Percentiles rank a stretch among this genome's conserved stretches.
Conservation (phyloP, 192 early-diverging fungal genomes). For the Dissophora ornata region DNA sequence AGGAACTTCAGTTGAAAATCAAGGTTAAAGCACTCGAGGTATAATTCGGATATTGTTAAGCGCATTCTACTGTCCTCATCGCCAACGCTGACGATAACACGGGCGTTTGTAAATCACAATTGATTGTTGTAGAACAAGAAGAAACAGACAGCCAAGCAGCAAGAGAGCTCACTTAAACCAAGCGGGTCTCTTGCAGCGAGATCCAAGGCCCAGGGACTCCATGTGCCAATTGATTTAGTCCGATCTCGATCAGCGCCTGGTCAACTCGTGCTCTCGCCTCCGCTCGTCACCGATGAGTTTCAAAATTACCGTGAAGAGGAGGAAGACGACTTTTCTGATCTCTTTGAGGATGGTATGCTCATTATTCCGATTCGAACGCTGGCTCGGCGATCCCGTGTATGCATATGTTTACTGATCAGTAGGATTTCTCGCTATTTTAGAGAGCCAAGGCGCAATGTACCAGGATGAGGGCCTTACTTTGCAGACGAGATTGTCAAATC, state of each 20-base stretch:
- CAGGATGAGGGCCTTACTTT: slow-evolving; percentile 43
- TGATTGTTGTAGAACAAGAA: slow-evolving; percentile 1
- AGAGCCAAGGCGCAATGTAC: slow-evolving; percentile 21
- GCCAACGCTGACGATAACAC: too few relatives aligned
- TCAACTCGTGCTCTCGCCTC: slow-evolving; percentile 28
- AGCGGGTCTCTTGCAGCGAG: slow-evolving; percentile 40
- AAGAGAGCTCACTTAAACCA: slow-evolving; percentile 7
- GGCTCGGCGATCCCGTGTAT: too few relatives aligned
- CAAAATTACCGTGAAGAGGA: slow-evolving; percentile 38
- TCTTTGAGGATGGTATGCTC: slow-evolving; percentile 28
- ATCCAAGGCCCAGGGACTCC: slow-evolving; percentile 10
- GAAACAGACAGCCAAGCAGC: neutral
- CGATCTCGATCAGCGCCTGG: slow-evolving; percentile 49
- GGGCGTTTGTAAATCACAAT: too few relatives aligned
- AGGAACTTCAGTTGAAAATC: slow-evolving; percentile 28
- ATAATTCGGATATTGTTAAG: too few relatives aligned
- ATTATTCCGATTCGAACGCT: too few relatives aligned
- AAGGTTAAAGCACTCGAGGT: slow-evolving; percentile 21
- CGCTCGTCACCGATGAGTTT: slow-evolving; percentile 17
- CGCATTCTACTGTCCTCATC: too few relatives aligned
- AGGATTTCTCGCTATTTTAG: too few relatives aligned
- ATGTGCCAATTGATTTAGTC: slow-evolving; percentile 38
- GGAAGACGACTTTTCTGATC: slow-evolving; percentile 48
- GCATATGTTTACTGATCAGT: too few relatives aligned
- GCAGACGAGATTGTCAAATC: slow-evolving; percentile 54